Evolutionary conservation across 2,329 filamentous ascomycete species (phyloP).

Genomic region (Penicillium vulpinum): DNA sequence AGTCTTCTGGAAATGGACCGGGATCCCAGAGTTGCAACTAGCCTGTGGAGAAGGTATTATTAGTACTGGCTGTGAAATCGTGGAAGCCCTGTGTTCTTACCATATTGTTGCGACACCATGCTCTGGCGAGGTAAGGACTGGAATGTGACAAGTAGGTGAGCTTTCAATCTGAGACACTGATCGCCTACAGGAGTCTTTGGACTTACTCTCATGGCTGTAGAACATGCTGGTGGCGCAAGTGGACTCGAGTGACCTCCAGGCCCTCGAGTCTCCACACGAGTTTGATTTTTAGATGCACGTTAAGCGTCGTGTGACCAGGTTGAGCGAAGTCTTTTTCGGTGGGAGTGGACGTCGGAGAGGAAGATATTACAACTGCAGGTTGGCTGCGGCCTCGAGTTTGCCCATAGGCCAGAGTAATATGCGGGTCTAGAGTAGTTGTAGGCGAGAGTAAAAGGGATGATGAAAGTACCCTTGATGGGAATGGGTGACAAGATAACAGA

Average conservation of each 20-base stretch:
- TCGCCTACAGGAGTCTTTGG: too few species aligned
- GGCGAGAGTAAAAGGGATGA: not conserved
- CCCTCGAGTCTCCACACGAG: not conserved
- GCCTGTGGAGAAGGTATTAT: slow-evolving; percentile 55
- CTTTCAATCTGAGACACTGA: not conserved
- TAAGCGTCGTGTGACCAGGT: not conserved
- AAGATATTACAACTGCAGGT: not conserved
- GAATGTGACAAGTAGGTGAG: slow-evolving; percentile 21
- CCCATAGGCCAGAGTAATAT: not conserved
- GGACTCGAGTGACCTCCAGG: not conserved
- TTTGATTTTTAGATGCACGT: not conserved
- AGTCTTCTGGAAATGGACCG: slow-evolving; percentile 71
- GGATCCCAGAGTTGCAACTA: slow-evolving; percentile 82
- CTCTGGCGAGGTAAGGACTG: slow-evolving; percentile 77
- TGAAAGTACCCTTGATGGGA: not conserved
- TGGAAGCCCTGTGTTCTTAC: slow-evolving; percentile 51
- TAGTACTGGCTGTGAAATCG: slow-evolving; percentile 22
- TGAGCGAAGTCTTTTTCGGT: not conserved
- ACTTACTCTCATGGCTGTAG: slow-evolving; percentile 89
- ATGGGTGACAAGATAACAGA: not conserved
- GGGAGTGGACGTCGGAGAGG: not conserved
- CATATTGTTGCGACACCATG: slow-evolving; percentile 95
- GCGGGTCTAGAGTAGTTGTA: not conserved
- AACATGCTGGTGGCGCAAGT: slow-evolving; percentile 63
- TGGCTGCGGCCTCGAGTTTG: not conserved